Conservation (phyloP, 345 rosid species). For the Euphorbia pulcherrima region DNA sequence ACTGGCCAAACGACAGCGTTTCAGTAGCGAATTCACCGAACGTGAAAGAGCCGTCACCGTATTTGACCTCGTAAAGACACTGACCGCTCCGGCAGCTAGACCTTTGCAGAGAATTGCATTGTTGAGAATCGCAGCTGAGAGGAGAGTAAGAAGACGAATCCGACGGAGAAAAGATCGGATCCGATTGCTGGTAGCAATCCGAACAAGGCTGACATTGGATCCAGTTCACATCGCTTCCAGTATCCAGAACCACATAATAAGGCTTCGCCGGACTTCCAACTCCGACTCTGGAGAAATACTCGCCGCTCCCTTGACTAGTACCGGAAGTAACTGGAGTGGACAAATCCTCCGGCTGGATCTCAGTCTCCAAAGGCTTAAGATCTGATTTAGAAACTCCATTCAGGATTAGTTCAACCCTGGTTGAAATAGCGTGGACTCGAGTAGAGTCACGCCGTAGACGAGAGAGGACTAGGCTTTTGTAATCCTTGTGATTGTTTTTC, state of each 20-base stretch:
- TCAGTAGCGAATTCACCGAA: constrained; percentile 69
- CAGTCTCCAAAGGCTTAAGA: constrained; percentile 46
- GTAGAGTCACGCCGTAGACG: constrained; percentile 77
- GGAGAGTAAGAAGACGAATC: constrained; percentile 55
- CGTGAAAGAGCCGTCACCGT: constrained; percentile 92
- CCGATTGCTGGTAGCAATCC: constrained; percentile 81
- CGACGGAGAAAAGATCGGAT: constrained; percentile 66
- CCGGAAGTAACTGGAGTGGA: constrained; percentile 76
- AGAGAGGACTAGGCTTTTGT: constrained; percentile 47
- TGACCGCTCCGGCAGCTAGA: constrained; percentile 46
- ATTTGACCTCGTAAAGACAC: constrained; percentile 75
- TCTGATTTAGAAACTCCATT: constrained; percentile 41
- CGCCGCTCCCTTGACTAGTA: constrained; percentile 76
- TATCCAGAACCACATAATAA: constrained; percentile 62
- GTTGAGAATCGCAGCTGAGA: constrained; percentile 49
- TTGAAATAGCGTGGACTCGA: constrained; percentile 46
- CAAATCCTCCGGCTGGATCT: constrained; percentile 45
- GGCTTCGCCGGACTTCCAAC: constrained; percentile 70
- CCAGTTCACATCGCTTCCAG: constrained; percentile 89
- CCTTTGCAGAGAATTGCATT: constrained; percentile 51
- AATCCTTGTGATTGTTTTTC: constrained; percentile 47
- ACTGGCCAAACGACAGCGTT: constrained; percentile 51
- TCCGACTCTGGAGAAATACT: constrained; percentile 80
- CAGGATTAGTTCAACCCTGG: constrained; percentile 45
- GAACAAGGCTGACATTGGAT: constrained; percentile 76